Base-by-base conservation (phyloP, 257 asterid species). In the Nicotiana obtusifolia region DNA sequence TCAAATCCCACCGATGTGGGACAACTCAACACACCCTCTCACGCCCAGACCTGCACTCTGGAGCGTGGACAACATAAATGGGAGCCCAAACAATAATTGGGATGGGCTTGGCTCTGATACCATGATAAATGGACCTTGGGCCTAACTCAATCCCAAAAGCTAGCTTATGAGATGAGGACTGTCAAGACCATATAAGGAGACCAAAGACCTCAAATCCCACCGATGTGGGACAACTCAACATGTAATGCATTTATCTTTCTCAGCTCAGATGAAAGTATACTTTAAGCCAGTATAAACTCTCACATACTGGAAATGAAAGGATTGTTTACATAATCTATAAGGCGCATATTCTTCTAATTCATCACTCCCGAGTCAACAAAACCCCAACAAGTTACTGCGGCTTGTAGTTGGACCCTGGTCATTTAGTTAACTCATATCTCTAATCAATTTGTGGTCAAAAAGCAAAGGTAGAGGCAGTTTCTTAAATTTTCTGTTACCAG, bases 261-360 rank as follows among this genome's bases (percentile, higher is more conserved):
- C 37, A 47, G 62, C 44, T 73, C 22, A 49, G 10, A 49, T 3
- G 7, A 44, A 41, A 75, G 16, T 75, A 75, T 26, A 75, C 24
- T 47, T 8, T 1, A 49, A 47, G 35, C 22, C 24, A 24, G 4
- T 19, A 75, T 47, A 73, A 22, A 73, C 7, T 47, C 53, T 47
- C 61, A 73, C 15, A 8, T 14, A 47, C 47, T 47, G 37, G 61
- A 47, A 24, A 75, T 75, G 44, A 75, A 49, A 75, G 62, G 80
- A 75, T 73, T 49, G 19, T 17, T 75, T 75, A 61, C 80, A 22
- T 73, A 37, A 49, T 80, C 62, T 30, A 64, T 47, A 68, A 64
- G 22, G 64, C 20, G 54, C 1, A 57, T 41, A 49, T 64, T 47
- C 62, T 28, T 80, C 64, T 57, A 80, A 61, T 73, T 47, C 61